phyloP scores from a whole-genome alignment of 2,329 filamentous ascomycete species.

The Karstenula rhodostoma region DNA sequence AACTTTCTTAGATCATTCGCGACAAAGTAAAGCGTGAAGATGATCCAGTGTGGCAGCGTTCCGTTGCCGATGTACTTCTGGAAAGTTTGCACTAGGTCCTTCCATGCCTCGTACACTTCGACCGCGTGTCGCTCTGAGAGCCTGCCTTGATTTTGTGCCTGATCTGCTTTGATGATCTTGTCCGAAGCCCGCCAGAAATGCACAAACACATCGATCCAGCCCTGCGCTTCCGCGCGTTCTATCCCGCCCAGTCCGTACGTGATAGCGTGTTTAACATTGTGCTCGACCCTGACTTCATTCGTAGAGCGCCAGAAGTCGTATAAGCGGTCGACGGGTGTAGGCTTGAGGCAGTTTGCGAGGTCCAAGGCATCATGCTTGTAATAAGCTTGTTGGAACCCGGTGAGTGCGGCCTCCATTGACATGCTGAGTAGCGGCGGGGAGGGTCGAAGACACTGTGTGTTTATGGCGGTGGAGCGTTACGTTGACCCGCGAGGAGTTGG shows the following conservation, averaged over 20 bases:
- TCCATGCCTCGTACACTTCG: slow-evolving; percentile 89
- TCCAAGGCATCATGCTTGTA: slow-evolving; percentile 71
- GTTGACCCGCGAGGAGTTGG: slow-evolving; percentile 22
- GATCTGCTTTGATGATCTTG: slow-evolving; percentile 73
- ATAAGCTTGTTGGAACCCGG: slow-evolving; percentile 76
- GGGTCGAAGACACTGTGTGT: background rate
- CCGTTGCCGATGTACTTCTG: slow-evolving; percentile 81
- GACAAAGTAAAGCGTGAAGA: slow-evolving; percentile 86
- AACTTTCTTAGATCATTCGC: slow-evolving; percentile 88
- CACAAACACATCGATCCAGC: slow-evolving; percentile 88
- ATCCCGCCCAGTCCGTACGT: slow-evolving; percentile 69
- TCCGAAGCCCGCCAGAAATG: slow-evolving; percentile 84
- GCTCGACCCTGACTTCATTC: slow-evolving; percentile 70
- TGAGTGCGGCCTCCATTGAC: slow-evolving; percentile 76
- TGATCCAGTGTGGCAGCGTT: slow-evolving; percentile 86
- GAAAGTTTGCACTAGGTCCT: slow-evolving; percentile 78
- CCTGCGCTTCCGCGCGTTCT: slow-evolving; percentile 72
- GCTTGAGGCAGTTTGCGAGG: slow-evolving; percentile 78
- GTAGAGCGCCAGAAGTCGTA: slow-evolving; percentile 75
- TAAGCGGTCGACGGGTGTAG: slow-evolving; percentile 72
- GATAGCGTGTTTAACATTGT: slow-evolving; percentile 74
- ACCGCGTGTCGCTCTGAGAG: slow-evolving; percentile 70
- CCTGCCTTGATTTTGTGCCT: slow-evolving; percentile 57
- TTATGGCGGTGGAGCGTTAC: slow-evolving; percentile 6
- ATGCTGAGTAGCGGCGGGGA: slow-evolving; percentile 10